These are phyloP conservation scores for Pyrus pyrifolia DNA, from an alignment of 306 rosid genomes.

Conservation along the genomic window DNA sequence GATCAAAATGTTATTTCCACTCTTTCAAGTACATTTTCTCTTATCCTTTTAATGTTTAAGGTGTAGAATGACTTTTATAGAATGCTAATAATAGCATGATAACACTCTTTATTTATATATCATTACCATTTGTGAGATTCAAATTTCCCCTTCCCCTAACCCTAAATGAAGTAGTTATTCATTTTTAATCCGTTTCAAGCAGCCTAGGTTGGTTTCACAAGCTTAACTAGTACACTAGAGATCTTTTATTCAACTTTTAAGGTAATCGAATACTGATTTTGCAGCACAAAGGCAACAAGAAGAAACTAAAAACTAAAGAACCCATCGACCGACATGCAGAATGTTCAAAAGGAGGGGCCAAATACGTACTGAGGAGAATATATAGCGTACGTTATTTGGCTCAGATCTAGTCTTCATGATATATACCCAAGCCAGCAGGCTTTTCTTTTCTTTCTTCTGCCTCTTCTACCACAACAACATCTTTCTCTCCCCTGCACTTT, in stretches of 20 bases:
- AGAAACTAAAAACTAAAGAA: not conserved
- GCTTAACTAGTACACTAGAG: not conserved
- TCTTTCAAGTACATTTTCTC: too few relatives aligned
- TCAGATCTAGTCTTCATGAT: constrained; percentile 30
- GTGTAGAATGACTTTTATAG: too few relatives aligned
- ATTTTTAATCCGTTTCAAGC: not conserved
- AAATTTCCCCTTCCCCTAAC: not conserved
- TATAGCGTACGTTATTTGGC: constrained; percentile 14
- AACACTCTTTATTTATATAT: too few relatives aligned
- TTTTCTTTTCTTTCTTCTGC: constrained; percentile 4
- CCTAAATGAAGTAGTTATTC: not conserved
- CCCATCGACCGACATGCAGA: constrained; percentile 22
- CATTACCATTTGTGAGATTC: not conserved
- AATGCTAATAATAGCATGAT: too few relatives aligned
- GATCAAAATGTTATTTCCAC: too few relatives aligned
- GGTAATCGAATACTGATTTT: not conserved
- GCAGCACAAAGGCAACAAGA: not conserved
- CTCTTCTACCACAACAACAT: constrained; percentile 1
- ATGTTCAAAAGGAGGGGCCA: not conserved
- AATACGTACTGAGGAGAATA: not conserved
- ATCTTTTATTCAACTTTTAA: not conserved
- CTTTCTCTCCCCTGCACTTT: constrained; percentile 14
- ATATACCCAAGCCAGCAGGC: constrained; percentile 5
- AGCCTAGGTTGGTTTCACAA: not conserved
- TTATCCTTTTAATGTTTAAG: too few relatives aligned